A percentile compares a stretch with the other conserved stretches of the same genome.
phyloP scores from a whole-genome alignment of 306 rosid species.

The Phaseolus lunatus region DNA sequence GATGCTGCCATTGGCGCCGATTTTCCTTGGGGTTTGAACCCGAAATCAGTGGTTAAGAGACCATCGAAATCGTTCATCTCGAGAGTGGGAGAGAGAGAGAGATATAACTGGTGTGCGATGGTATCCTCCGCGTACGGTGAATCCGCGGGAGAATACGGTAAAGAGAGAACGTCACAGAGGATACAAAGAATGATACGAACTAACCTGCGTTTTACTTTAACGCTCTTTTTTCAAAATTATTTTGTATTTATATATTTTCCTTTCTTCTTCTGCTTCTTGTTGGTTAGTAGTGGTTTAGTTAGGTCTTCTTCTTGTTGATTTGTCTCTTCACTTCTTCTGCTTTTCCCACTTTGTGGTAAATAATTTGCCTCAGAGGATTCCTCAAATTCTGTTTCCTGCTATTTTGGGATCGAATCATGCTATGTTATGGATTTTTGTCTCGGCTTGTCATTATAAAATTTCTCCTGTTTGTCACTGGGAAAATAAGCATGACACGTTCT shows the following conservation, averaged over 20 bases:
- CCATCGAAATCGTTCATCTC: slow-evolving; percentile 88
- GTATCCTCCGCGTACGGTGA: slow-evolving; percentile 47
- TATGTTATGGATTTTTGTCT: background rate
- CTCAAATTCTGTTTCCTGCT: background rate
- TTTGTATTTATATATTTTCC: background rate
- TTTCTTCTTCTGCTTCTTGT: background rate
- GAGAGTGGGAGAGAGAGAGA: slow-evolving; percentile 2
- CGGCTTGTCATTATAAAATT: background rate
- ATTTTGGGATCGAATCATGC: background rate
- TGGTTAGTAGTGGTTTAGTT: background rate
- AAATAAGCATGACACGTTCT: background rate
- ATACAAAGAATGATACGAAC: slow-evolving; percentile 21
- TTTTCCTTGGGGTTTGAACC: slow-evolving; percentile 80
- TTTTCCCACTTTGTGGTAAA: background rate
- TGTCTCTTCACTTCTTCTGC: background rate
- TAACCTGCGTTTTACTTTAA: background rate
- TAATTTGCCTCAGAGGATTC: background rate
- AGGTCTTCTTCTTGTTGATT: background rate
- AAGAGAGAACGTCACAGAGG: slow-evolving; percentile 14
- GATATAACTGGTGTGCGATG: slow-evolving; percentile 32
- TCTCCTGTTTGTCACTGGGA: background rate
- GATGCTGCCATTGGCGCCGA: slow-evolving; percentile 78
- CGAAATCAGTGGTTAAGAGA: slow-evolving; percentile 74
- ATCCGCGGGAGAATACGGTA: slow-evolving; percentile 27
- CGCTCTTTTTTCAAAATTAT: background rate